Conservation (phyloP, 805 yeast species). For the Schwanniomyces pseudopolymorphus region DNA sequence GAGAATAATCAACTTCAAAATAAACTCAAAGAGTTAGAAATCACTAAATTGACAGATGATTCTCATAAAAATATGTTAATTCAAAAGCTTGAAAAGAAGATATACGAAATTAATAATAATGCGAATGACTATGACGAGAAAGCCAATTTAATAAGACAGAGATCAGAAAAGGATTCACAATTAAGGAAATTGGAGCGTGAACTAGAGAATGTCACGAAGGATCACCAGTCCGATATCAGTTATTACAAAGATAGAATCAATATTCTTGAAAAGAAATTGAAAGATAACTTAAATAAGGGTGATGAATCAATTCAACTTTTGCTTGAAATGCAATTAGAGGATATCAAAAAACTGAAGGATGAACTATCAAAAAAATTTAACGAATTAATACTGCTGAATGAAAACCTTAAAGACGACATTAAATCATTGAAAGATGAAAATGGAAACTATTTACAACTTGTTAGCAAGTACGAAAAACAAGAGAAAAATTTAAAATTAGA, state of each 20-base stretch:
- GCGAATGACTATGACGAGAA: constrained; percentile 32
- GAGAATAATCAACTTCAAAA: constrained; percentile 13
- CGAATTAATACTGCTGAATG: constrained; percentile 11
- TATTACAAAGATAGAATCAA: constrained; percentile 27
- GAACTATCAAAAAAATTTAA: constrained; percentile 19
- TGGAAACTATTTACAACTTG: constrained; percentile 22
- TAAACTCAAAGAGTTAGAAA: constrained; percentile 10
- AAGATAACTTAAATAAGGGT: constrained; percentile 6
- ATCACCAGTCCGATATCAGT: constrained; percentile 34
- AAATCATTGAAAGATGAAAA: constrained; percentile 22
- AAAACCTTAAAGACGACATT: constrained; percentile 16
- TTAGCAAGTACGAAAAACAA: constrained; percentile 28
- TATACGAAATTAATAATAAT: constrained; percentile 28
- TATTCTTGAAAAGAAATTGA: constrained; percentile 2
- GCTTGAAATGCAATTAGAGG: constrained; percentile 34
- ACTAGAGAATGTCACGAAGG: constrained; percentile 32
- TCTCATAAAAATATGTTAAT: constrained; percentile 37
- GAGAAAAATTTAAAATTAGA: constrained; percentile 27
- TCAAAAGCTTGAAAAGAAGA: constrained; percentile 28
- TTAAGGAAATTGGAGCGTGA: constrained; percentile 38
- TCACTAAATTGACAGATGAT: constrained; percentile 15
- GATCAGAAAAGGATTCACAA: constrained; percentile 37
- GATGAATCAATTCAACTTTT: constrained; percentile 19
- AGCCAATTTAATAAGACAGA: constrained; percentile 32
- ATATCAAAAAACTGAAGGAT: constrained; percentile 23